Evolutionary conservation across 305 asterid genomes (phyloP).

Genomic region (Salvia sclarea): DNA sequence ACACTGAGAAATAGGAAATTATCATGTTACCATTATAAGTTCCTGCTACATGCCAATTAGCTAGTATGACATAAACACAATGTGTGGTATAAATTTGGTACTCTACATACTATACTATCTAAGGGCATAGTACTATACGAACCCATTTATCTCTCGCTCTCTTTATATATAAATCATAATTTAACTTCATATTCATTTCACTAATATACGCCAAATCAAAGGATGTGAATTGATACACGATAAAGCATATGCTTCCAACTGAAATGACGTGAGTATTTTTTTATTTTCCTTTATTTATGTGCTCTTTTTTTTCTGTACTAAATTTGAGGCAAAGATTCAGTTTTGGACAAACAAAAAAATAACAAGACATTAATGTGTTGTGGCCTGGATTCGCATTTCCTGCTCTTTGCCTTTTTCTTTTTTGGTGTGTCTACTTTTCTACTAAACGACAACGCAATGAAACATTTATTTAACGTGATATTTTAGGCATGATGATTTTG

Average conservation of each 20-base stretch:
- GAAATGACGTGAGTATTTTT: neutral
- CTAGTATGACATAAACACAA: no score
- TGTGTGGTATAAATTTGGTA: no score
- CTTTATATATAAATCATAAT: no score
- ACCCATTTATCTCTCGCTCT: no score
- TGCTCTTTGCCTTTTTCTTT: conserved; percentile 28
- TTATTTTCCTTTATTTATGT: neutral
- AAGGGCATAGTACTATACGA: no score
- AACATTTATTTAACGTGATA: neutral
- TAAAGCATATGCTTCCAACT: neutral
- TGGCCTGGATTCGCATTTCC: conserved; percentile 36
- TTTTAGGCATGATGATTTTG: conserved; percentile 2
- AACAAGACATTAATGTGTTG: conserved; percentile 23
- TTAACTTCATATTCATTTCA: no score
- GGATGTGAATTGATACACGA: neutral
- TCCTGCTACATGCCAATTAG: no score
- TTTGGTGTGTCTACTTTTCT: conserved; percentile 18
- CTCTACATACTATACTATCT: no score
- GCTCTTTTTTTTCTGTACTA: neutral
- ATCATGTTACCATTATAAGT: no score
- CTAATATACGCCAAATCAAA: no score
- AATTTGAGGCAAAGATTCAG: conserved; percentile 14
- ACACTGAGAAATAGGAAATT: no score
- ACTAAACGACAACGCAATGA: conserved; percentile 6
- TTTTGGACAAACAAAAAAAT: conserved; percentile 10